Conservation (phyloP, 177 flowering plant genomes). For the Telopea speciosissima region DNA sequence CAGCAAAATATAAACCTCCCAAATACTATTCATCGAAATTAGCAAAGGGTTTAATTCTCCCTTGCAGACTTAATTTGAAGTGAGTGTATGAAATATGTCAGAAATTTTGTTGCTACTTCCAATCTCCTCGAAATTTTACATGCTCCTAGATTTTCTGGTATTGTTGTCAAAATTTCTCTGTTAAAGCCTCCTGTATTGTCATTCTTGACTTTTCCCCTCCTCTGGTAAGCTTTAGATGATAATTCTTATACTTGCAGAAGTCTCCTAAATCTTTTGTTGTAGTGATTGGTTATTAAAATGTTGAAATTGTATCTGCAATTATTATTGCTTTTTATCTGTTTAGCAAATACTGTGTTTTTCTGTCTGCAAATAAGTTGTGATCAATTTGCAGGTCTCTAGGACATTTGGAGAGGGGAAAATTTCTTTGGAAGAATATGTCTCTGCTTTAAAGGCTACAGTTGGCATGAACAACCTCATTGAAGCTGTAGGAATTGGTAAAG, state of each 20-base stretch:
- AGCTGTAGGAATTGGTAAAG: conserved; percentile 76
- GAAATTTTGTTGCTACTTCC: not conserved
- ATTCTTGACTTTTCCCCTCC: not conserved
- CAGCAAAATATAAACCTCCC: not conserved
- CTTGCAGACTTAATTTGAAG: not conserved
- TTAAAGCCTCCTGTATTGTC: not conserved
- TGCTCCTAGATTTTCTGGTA: not conserved
- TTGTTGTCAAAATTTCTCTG: not conserved
- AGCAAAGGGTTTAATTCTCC: not conserved
- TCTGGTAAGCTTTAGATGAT: not conserved
- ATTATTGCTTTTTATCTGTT: not conserved
- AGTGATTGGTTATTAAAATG: not conserved
- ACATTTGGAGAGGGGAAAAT: conserved; percentile 58
- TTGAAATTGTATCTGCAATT: not conserved
- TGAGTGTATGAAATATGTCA: not conserved
- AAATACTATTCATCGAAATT: no score
- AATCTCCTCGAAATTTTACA: not conserved
- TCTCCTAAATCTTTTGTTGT: not conserved
- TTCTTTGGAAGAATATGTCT: conserved; percentile 56
- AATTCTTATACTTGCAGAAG: not conserved
- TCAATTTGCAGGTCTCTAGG: conserved; percentile 51
- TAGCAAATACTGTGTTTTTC: not conserved
- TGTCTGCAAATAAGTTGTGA: conserved; percentile 5
- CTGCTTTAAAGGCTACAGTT: conserved; percentile 42
- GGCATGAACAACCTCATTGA: conserved; percentile 60